Conservation (phyloP, 306 rosid species). For the Glycine soja region DNA sequence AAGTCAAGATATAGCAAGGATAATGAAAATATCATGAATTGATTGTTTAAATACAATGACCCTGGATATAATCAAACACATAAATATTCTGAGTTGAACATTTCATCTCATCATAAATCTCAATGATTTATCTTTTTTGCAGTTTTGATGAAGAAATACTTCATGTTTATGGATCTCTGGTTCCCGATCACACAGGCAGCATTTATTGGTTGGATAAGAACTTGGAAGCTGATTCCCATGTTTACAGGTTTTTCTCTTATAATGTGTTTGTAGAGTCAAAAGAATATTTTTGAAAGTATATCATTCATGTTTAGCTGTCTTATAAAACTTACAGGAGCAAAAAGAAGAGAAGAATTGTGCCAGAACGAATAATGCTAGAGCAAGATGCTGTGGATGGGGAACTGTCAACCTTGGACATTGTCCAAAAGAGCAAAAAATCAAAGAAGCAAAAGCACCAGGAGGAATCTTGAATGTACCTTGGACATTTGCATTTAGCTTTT, state of each 20-base stretch:
- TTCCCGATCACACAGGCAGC: slow-evolving; percentile 76
- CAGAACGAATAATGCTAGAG: slow-evolving; percentile 43
- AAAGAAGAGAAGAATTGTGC: slow-evolving; percentile 62
- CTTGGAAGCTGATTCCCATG: slow-evolving; percentile 50
- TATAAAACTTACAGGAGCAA: slow-evolving; percentile 46
- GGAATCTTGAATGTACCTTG: slow-evolving; percentile 14
- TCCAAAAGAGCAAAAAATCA: slow-evolving; percentile 47
- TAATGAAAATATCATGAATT: background rate
- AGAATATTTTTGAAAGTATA: slow-evolving; percentile 2
- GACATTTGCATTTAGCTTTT: background rate
- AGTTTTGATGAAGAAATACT: slow-evolving; percentile 85
- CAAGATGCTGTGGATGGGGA: slow-evolving; percentile 44
- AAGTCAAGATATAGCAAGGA: background rate
- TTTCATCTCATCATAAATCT: slow-evolving; percentile 29
- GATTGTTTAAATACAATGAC: background rate
- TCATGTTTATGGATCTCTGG: slow-evolving; percentile 73
- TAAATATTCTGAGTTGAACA: slow-evolving; percentile 1
- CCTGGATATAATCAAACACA: background rate
- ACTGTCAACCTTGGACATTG: slow-evolving; percentile 40
- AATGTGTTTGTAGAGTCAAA: background rate
- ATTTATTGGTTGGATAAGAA: slow-evolving; percentile 72
- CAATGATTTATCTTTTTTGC: slow-evolving; percentile 48
- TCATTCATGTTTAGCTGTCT: slow-evolving; percentile 22
- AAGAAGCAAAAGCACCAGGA: slow-evolving; percentile 54
- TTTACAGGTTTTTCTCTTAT: slow-evolving; percentile 56